These are phyloP conservation scores for Crithidia expoeki DNA, from an alignment of 208 protist genomes.

Conservation along the genomic window DNA sequence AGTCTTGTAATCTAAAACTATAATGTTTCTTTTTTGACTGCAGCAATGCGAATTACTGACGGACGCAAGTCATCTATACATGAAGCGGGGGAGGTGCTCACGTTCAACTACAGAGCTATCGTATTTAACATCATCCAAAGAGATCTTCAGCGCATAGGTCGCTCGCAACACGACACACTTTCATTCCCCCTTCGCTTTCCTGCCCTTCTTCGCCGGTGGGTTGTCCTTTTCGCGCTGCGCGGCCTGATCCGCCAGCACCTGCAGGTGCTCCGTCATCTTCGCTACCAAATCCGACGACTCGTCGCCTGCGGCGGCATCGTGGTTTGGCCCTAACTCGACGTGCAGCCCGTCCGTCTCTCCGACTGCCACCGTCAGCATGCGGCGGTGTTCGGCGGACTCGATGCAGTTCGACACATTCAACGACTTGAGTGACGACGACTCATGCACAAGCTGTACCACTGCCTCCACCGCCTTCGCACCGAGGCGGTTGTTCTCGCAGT, in stretches of 20 bases:
- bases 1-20: no score
- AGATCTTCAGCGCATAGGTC: no score
- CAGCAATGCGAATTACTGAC: no score
- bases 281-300: slow-evolving; percentile 28
- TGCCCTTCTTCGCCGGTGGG: slow-evolving; percentile 40
- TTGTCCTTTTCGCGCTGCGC: slow-evolving; percentile 58
- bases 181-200: slow-evolving; percentile 31
- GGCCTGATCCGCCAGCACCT: slow-evolving; percentile 69
- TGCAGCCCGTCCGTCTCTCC: slow-evolving; percentile 75
- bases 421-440: slow-evolving; percentile 69
- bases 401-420: slow-evolving; percentile 76
- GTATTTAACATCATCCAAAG: no score
- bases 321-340: slow-evolving; percentile 67
- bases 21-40: no score
- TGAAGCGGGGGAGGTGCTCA: no score
- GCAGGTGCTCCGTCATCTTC: slow-evolving; percentile 73
- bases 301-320: slow-evolving; percentile 30
- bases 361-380: slow-evolving; percentile 57
- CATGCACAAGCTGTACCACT: slow-evolving; percentile 51
- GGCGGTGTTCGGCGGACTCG: slow-evolving; percentile 53
- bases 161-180: neutral
- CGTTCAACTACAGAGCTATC: no score
- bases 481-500: slow-evolving; percentile 65
- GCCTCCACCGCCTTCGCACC: slow-evolving; percentile 58
- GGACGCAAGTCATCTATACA: no score